Percentiles rank a stretch among this genome's conserved stretches.
These are phyloP conservation scores for Berkeleyomyces basicola DNA, from an alignment of 2,329 filamentous ascomycete genomes.

Conservation along the genomic window DNA sequence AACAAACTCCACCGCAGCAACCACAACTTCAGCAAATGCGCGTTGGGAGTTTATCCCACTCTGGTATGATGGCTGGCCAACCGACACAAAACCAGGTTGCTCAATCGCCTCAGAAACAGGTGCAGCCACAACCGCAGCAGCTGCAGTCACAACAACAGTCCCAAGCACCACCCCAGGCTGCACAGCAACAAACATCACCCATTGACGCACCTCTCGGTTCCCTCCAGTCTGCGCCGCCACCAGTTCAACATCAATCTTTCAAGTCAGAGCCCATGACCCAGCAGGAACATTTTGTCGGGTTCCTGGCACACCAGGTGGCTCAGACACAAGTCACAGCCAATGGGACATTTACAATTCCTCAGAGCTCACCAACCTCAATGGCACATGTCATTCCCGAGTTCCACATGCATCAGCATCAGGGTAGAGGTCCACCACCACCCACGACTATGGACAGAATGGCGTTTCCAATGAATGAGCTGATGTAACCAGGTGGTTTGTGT, in stretches of 20 bases:
- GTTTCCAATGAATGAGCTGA: slow-evolving; percentile 6
- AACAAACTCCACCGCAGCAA: neutral
- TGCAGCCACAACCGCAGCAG: neutral
- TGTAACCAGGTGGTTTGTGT: neutral
- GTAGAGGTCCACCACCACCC: neutral
- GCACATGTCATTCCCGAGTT: slow-evolving; percentile 6
- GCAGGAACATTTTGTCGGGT: neutral
- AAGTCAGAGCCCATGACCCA: neutral
- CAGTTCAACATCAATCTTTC: neutral
- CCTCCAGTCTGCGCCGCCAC: neutral
- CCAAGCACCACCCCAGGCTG: neutral
- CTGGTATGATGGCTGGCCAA: neutral
- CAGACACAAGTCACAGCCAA: neutral
- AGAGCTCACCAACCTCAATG: neutral
- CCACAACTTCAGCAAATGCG: slow-evolving; percentile 1
- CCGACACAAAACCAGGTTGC: neutral
- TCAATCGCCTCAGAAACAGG: neutral
- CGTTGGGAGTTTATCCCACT: neutral
- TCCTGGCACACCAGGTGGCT: neutral
- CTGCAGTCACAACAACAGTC: neutral
- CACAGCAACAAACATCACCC: neutral
- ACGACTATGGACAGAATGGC: neutral
- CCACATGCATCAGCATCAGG: neutral
- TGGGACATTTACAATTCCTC: neutral
- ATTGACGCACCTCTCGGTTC: neutral